Base-by-base conservation (phyloP, 495 filamentous ascomycete genomes). In the Patellaria atrata region DNA sequence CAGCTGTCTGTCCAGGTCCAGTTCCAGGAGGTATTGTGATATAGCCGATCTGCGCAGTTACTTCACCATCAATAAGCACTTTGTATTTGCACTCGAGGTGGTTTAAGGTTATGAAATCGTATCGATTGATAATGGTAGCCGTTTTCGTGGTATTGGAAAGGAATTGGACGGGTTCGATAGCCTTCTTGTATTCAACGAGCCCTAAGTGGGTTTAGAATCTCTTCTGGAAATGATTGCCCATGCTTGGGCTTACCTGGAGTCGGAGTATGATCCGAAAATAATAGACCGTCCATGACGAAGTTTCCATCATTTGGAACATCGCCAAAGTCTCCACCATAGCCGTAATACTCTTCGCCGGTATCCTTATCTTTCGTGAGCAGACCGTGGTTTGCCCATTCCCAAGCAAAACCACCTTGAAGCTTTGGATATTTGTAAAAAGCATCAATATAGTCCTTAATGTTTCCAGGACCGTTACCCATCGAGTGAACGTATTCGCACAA, bases 301-400 rank as follows among this genome's bases (percentile, higher is more conserved):
- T 63, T 71, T 3, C 61, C 62, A 37, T 78, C 73, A 41, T 79
- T 74, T 0, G 72, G 75, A 4, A 58, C 38, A 32, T 80, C 76
- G 3, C 66, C 71, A 53, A 77, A 78, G 37, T 80, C 76, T 1
- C 74, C 75, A 1, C 74, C 75, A 31, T 75, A 79, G 14, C 21
- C 40, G 27, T 75, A 79, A 40, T 66, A 78, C 14, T 60, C 52
- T 21, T 61, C 62, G 11, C 61, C 65, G 25, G 31, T 41, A 14
- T 65, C 44, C 7, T 61, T 53, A 32, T 62, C 53, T 38, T 66
- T 65, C 4, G 68, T 68, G 41, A 63, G 53, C 1, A 82, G 56
- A 1, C 77, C 76, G 36, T 79, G 75, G 45, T 79, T 81, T 1
- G 71, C 68, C 76, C 76, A 81, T 48, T 79, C 75, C 75, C 77